Evolutionary conservation across 139 green algal species (phyloP).

Genomic region (Tetraselmis chui): DNA sequence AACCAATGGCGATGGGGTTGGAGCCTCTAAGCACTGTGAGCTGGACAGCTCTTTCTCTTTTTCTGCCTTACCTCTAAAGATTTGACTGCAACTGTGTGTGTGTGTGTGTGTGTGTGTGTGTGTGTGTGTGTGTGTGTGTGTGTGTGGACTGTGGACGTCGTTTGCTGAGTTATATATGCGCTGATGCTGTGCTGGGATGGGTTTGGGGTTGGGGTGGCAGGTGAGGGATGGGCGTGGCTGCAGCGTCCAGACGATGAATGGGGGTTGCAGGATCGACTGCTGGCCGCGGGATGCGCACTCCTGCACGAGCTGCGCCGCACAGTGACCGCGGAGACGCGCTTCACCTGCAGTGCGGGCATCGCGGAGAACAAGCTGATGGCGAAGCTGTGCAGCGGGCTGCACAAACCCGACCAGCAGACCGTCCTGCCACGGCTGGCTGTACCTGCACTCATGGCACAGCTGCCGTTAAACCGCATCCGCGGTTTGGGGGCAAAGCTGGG

Average conservation of each 20-base stretch:
- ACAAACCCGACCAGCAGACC: slow-evolving; percentile 83
- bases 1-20: too few relatives aligned
- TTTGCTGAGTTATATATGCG: too few relatives aligned
- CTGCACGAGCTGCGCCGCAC: slow-evolving; percentile 46
- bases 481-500: not conserved
- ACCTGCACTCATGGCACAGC: slow-evolving; percentile 42
- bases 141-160: too few relatives aligned
- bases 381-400: slow-evolving; percentile 71
- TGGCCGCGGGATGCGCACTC: slow-evolving; percentile 49
- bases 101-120: too few relatives aligned
- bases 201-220: too few relatives aligned
- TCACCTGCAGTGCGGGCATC: slow-evolving; percentile 57
- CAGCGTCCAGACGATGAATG: slow-evolving; percentile 31
- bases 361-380: slow-evolving; percentile 79
- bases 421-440: slow-evolving; percentile 54
- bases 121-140: too few relatives aligned
- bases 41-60: too few relatives aligned
- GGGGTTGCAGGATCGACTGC: slow-evolving; percentile 42
- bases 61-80: too few relatives aligned
- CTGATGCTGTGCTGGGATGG: too few relatives aligned
- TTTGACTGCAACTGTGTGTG: too few relatives aligned
- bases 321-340: slow-evolving; percentile 60
- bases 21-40: too few relatives aligned
- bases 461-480: slow-evolving; percentile 38
- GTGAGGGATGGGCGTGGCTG: slow-evolving; percentile 60